These are phyloP conservation scores for Pestalotiopsis sp. DNA, from an alignment of 2,329 filamentous ascomycete genomes.

Conservation along the genomic window DNA sequence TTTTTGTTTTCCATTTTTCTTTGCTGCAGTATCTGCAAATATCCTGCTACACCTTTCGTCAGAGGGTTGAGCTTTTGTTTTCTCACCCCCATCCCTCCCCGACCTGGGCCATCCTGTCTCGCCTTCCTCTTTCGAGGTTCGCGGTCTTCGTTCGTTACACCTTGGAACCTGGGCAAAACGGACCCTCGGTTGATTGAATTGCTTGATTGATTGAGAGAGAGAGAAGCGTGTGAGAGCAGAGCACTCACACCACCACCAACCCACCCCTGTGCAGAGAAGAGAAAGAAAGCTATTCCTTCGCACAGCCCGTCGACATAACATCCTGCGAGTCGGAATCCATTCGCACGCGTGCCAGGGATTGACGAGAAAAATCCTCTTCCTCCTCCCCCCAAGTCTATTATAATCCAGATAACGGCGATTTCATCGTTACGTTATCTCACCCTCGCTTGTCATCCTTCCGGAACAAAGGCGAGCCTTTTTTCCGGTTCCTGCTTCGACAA, in stretches of 20 bases:
- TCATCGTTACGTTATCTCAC: background rate
- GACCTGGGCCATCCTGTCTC: constrained; percentile 6
- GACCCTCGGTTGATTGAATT: background rate
- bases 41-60: constrained; percentile 12
- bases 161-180: constrained; percentile 7
- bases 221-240: background rate
- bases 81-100: background rate
- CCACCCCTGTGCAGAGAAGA: background rate
- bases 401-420: background rate
- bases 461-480: constrained; percentile 12
- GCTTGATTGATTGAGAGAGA: no score
- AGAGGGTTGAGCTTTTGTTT: constrained; percentile 2
- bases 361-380: background rate
- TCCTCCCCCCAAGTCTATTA: background rate
- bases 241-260: background rate
- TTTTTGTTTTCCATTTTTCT: constrained; percentile 1
- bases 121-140: constrained; percentile 10
- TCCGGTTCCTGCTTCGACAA: constrained; percentile 14
- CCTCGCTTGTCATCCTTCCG: constrained; percentile 6
- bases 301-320: background rate
- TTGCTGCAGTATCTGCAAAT: constrained; percentile 1
- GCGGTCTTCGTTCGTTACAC: constrained; percentile 13
- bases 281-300: background rate
- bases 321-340: constrained; percentile 1
- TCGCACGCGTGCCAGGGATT: constrained; percentile 1